Percentiles rank a stretch among this genome's conserved stretches.
phyloP scores from a whole-genome alignment of 176 grass and related monocot species.

The Cenchrus fungigraminus region DNA sequence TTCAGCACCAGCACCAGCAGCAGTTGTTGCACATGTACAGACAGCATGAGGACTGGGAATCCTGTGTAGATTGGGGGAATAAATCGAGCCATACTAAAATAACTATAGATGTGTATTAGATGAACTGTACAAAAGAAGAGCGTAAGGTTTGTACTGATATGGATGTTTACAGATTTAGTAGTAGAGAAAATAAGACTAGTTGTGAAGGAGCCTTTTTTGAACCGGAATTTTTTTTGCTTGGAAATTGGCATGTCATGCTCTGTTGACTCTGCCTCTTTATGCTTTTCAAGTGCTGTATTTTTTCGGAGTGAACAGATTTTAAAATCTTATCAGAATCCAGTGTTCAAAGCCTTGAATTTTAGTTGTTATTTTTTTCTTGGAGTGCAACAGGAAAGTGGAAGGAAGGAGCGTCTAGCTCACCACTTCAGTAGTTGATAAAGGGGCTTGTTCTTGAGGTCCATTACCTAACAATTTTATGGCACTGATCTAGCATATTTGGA shows the following conservation, averaged over 20 bases:
- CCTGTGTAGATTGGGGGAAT: slow-evolving; percentile 41
- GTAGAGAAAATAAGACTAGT: slow-evolving; percentile 18
- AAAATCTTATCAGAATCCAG: background rate
- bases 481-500: too few relatives aligned
- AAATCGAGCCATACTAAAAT: slow-evolving; percentile 41
- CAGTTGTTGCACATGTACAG: slow-evolving; percentile 45
- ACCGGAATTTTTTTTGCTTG: background rate
- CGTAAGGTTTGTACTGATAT: slow-evolving; percentile 31
- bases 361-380: too few relatives aligned
- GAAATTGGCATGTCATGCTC: background rate
- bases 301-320: slow-evolving; percentile 6
- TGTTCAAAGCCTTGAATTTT: background rate
- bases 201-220: slow-evolving; percentile 16
- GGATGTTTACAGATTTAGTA: slow-evolving; percentile 30
- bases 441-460: background rate
- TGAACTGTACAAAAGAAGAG: slow-evolving; percentile 45
- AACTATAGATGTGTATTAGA: slow-evolving; percentile 45
- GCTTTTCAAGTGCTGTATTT: background rate
- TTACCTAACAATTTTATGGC: background rate
- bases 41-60: slow-evolving; percentile 35
- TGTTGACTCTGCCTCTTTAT: background rate
- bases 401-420: background rate
- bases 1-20: slow-evolving; percentile 29
- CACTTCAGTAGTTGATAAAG: background rate
- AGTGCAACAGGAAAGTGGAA: background rate